Evolutionary conservation across 2,329 filamentous ascomycete species (phyloP).

Genomic region (Epicoccum sorghinum): DNA sequence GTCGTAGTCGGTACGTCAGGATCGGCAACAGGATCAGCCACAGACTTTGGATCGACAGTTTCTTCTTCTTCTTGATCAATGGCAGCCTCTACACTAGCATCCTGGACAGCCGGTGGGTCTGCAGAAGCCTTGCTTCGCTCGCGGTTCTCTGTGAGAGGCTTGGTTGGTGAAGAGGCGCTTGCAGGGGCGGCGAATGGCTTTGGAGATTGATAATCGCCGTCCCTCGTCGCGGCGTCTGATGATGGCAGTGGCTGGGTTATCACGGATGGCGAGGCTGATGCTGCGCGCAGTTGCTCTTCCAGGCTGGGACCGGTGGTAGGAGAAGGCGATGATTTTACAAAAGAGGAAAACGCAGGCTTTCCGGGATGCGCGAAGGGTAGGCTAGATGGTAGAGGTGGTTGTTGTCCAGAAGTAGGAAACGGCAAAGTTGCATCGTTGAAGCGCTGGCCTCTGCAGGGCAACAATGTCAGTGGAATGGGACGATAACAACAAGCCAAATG

Average conservation of each 20-base stretch:
- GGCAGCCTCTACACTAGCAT: constrained; percentile 4
- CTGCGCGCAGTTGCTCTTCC: constrained; percentile 43
- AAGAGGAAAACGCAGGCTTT: constrained; percentile 20
- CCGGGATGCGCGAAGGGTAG: constrained; percentile 31
- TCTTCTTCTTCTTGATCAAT: constrained; percentile 26
- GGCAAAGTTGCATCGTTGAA: constrained; percentile 63
- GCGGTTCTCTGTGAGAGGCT: constrained; percentile 23
- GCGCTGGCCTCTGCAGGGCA: constrained; percentile 57
- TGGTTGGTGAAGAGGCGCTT: constrained; percentile 16
- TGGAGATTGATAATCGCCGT: constrained; percentile 18
- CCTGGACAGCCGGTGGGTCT: constrained; percentile 23
- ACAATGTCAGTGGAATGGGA: constrained; percentile 38
- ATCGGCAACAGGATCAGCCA: constrained; percentile 36
- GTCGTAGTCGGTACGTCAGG: constrained; percentile 2
- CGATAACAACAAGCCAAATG: constrained; percentile 25
- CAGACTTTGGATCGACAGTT: constrained; percentile 30
- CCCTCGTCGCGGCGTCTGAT: constrained; percentile 23
- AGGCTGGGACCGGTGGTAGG: constrained; percentile 30
- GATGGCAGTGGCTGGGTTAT: constrained; percentile 30
- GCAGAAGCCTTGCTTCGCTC: constrained; percentile 17
- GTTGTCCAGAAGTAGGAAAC: constrained; percentile 35
- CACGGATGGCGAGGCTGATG: constrained; percentile 44
- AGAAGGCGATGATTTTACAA: constrained; percentile 32
- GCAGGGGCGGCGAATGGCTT: constrained; percentile 15
- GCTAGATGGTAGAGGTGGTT: constrained; percentile 33